phyloP scores from a whole-genome alignment of 2,329 filamentous ascomycete genomes.

The Sordariomycetes sp. region DNA sequence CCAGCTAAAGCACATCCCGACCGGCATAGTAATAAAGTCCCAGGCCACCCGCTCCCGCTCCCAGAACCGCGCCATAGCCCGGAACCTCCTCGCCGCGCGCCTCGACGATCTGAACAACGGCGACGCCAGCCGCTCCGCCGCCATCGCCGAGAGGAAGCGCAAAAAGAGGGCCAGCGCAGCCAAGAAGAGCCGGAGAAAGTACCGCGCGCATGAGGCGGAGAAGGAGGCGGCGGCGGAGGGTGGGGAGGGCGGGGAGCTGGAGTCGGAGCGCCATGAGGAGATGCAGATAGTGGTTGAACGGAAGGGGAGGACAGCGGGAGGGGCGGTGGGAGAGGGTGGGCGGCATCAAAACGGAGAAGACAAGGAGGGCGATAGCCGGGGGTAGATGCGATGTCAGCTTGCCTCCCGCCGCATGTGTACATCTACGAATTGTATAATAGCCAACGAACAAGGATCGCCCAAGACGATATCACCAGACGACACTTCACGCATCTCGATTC shows the following conservation, averaged over 20 bases:
- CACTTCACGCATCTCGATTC: too few species aligned
- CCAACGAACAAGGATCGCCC: neutral
- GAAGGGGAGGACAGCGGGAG: neutral
- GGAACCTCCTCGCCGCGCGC: constrained; percentile 61
- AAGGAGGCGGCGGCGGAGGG: constrained; percentile 20
- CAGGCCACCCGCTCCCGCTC: constrained; percentile 79
- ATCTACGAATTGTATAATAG: neutral
- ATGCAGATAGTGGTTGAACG: neutral
- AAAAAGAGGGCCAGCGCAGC: constrained; percentile 61
- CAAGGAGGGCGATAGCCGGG: neutral
- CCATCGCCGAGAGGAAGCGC: constrained; percentile 49
- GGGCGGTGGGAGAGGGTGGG: neutral
- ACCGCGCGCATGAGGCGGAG: constrained; percentile 45
- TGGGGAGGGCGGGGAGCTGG: neutral
- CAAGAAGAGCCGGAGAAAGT: constrained; percentile 79
- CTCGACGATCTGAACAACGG: constrained; percentile 64
- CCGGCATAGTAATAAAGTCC: constrained; percentile 85
- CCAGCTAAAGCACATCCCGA: constrained; percentile 80
- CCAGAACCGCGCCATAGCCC: constrained; percentile 79
- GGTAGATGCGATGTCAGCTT: neutral
- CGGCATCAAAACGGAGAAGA: neutral
- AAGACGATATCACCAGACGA: neutral
- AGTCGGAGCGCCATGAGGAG: neutral
- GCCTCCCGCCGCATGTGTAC: neutral
- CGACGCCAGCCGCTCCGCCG: constrained; percentile 47